phyloP scores from a whole-genome alignment of 805 yeast genomes.

The Spathaspora sp. region DNA sequence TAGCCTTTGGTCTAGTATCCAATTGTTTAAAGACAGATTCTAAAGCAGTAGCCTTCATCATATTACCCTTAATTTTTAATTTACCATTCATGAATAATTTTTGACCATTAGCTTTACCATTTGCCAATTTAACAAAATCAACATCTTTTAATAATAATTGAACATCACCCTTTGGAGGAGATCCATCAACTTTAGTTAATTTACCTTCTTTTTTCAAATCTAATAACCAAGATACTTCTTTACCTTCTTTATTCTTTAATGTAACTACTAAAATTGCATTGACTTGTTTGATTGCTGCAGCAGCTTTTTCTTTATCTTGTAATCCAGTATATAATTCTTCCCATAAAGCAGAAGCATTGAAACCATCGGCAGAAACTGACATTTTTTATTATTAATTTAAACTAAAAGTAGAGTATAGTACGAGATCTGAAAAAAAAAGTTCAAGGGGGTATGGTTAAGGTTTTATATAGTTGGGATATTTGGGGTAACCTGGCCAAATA shows the following conservation, averaged over 20 bases:
- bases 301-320: constrained; percentile 28
- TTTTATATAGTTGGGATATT: neutral
- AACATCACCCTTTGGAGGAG: constrained; percentile 56
- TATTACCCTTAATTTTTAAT: constrained; percentile 83
- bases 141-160: constrained; percentile 62
- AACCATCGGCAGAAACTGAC: constrained; percentile 33
- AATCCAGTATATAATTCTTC: constrained; percentile 37
- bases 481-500: neutral
- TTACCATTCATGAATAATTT: constrained; percentile 80
- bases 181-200: constrained; percentile 36
- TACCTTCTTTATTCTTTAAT: constrained; percentile 58
- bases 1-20: constrained; percentile 35
- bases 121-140: constrained; percentile 66
- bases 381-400: neutral
- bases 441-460: neutral
- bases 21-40: constrained; percentile 60
- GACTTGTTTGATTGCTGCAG: constrained; percentile 45
- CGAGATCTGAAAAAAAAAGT: neutral
- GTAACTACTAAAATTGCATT: constrained; percentile 64
- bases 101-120: constrained; percentile 82
- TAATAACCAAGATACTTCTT: constrained; percentile 60
- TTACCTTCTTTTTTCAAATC: constrained; percentile 63
- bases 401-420: neutral
- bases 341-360: constrained; percentile 41
- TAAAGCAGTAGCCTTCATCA: constrained; percentile 82